Evolutionary conservation across 306 rosid genomes (phyloP), one percentile per base, ranked within the genome.

Genomic region (Sicyos baderoa): DNA sequence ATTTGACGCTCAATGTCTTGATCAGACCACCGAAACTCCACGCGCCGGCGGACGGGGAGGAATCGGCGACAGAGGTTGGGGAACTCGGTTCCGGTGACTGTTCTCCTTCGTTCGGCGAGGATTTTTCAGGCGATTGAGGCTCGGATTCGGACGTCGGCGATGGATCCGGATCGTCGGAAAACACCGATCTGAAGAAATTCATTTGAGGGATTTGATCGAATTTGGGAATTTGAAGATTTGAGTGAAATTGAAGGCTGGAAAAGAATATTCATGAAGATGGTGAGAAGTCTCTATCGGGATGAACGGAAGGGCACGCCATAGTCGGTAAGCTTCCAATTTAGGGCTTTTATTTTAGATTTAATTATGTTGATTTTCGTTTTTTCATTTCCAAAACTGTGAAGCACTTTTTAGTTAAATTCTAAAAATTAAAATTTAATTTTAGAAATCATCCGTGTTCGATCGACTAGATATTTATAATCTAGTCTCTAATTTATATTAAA

Each of bases 21-120:
- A 91, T 66, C 74, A 91, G 82, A 74, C 90, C 97, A 6, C 94
- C 96, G 23, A 91, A 84, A 77, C 82, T 85, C 97, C 97, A 91
- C 1, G 68, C 82, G 22, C 59, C 76, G 37, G 10, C 80, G 21
- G 32, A 42, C 50, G 57, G 50, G 3, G 21, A 52, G 69, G 52
- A 15, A 35, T 53, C 15, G 4, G 72, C 48, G 69, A 4, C n/a
- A 8, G 82, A 49, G 12, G 23, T 19, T 37, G 74, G 18, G 75
- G 86, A 70, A n/a, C 52, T 40, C 16, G 79, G 70, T 80, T 79
- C 78, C 50, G 84, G 76, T 25, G 82, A 75, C 53, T 74, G 58
- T 45, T 22, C 72, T 67, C 19, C 72, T 15, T 76, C 68, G 9
- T 66, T 13, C 14, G n/a, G 81, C 1, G 21, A 35, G 1, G 72